phyloP scores from a whole-genome alignment of 306 rosid species.

The Cicer pinnatifidum region DNA sequence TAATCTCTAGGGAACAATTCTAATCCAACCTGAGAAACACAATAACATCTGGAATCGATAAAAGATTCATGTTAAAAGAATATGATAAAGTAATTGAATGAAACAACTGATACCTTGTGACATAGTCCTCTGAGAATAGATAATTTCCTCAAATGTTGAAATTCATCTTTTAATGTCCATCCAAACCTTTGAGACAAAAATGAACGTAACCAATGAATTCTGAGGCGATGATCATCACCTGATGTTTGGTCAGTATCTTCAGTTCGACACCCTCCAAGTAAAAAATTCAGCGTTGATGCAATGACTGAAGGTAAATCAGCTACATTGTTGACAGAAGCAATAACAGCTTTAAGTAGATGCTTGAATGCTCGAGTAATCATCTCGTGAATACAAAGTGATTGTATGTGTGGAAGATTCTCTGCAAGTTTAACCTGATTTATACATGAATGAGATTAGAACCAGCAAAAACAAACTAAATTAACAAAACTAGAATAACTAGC shows the following conservation, averaged over 20 bases:
- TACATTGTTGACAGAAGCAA: slow-evolving; percentile 62
- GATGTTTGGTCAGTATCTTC: slow-evolving; percentile 55
- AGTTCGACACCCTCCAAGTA: slow-evolving; percentile 61
- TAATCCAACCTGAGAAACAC: slow-evolving; percentile 71
- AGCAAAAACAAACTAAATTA: slow-evolving; percentile 16
- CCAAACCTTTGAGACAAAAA: slow-evolving; percentile 71
- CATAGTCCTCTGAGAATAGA: slow-evolving; percentile 88
- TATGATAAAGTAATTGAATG: not conserved
- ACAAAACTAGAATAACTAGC: slow-evolving; percentile 2
- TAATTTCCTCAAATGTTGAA: slow-evolving; percentile 77
- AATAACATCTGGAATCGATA: slow-evolving; percentile 21
- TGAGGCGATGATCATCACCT: slow-evolving; percentile 59
- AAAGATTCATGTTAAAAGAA: slow-evolving; percentile 26
- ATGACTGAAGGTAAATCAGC: slow-evolving; percentile 66
- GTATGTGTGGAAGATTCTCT: slow-evolving; percentile 90
- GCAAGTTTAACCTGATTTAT: slow-evolving; percentile 83
- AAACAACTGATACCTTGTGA: slow-evolving; percentile 64
- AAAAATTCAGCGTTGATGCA: slow-evolving; percentile 73
- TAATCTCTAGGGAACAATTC: slow-evolving; percentile 87
- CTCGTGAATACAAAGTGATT: slow-evolving; percentile 95
- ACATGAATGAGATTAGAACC: slow-evolving; percentile 46
- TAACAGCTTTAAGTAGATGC: slow-evolving; percentile 77
- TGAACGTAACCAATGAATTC: slow-evolving; percentile 66
- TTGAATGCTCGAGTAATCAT: slow-evolving; percentile 94
- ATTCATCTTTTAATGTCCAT: slow-evolving; percentile 76